Percentiles rank a stretch among this genome's conserved stretches.
Conservation (phyloP, 129 eudicot species). For the Saussurea involucrata region DNA sequence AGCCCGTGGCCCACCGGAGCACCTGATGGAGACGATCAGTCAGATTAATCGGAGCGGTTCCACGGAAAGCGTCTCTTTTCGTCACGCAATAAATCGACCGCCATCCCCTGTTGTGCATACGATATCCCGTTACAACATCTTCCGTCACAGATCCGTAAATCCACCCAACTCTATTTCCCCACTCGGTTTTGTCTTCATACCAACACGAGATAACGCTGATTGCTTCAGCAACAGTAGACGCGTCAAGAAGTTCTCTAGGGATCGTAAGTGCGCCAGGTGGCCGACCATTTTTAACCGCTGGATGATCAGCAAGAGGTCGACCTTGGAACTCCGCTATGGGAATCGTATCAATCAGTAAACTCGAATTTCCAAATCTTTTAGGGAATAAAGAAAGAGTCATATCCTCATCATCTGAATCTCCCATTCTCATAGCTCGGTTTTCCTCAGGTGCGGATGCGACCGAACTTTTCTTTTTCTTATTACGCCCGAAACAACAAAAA, state of each 20-base stretch:
- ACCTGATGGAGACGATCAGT: slow-evolving; percentile 66
- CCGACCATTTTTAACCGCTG: slow-evolving; percentile 56
- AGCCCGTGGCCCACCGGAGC: slow-evolving; percentile 74
- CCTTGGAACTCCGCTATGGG: slow-evolving; percentile 66
- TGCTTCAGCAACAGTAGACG: slow-evolving; percentile 63
- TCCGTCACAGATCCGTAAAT: slow-evolving; percentile 63
- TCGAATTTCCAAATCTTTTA: slow-evolving; percentile 56
- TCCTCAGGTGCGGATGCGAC: slow-evolving; percentile 44
- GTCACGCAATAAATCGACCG: slow-evolving; percentile 64
- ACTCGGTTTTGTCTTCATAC: slow-evolving; percentile 66
- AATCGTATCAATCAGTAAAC: slow-evolving; percentile 46
- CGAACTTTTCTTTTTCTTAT: slow-evolving; percentile 38
- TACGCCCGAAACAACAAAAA: slow-evolving; percentile 42
- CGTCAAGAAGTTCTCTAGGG: slow-evolving; percentile 57
- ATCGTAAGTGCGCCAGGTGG: slow-evolving; percentile 60
- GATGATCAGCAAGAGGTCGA: slow-evolving; percentile 65
- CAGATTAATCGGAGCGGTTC: slow-evolving; percentile 62
- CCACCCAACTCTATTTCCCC: slow-evolving; percentile 71
- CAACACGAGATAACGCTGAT: slow-evolving; percentile 59
- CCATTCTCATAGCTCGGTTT: slow-evolving; percentile 39
- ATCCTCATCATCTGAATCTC: slow-evolving; percentile 46
- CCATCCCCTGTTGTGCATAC: slow-evolving; percentile 75
- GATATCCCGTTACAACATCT: slow-evolving; percentile 66
- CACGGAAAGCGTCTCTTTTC: slow-evolving; percentile 62
- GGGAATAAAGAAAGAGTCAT: slow-evolving; percentile 38